Conservation (phyloP, 768 basidiomycete species). For the Collybiopsis luxurians region DNA sequence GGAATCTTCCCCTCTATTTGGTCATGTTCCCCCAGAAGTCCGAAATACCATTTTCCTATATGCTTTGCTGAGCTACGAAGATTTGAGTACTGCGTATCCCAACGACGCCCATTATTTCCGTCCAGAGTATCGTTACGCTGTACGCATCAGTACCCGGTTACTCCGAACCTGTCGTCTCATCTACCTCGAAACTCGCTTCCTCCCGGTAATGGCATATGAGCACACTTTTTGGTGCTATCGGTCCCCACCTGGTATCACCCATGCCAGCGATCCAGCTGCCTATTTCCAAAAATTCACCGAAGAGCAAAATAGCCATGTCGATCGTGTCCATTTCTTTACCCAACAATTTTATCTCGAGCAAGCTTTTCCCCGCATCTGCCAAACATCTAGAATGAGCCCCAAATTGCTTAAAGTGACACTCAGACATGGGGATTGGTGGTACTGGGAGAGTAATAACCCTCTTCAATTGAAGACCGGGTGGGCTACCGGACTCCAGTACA, state of each 20-base stretch:
- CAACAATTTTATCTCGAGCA: constrained; percentile 19
- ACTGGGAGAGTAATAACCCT: constrained; percentile 15
- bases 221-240: constrained; percentile 20
- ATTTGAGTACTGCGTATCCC: constrained; percentile 11
- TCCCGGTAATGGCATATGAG: constrained; percentile 16
- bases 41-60: constrained; percentile 19
- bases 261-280: background rate
- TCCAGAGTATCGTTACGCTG: constrained; percentile 14
- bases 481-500: constrained; percentile 8
- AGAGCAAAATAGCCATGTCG: constrained; percentile 15
- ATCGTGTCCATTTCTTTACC: constrained; percentile 17
- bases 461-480: constrained; percentile 14
- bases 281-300: constrained; percentile 15
- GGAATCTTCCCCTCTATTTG: constrained; percentile 15
- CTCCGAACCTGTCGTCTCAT: constrained; percentile 19
- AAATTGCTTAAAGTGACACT: constrained; percentile 14
- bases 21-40: constrained; percentile 15
- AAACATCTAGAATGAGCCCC: background rate
- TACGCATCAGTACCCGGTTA: constrained; percentile 14
- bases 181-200: constrained; percentile 20
- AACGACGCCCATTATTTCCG: constrained; percentile 16
- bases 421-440: constrained; percentile 23
- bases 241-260: background rate
- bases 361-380: constrained; percentile 2
- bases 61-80: constrained; percentile 17